These are phyloP conservation scores for Poteriospumella lacustris DNA, from an alignment of 108 stramenopile genomes.

Conservation along the genomic window DNA sequence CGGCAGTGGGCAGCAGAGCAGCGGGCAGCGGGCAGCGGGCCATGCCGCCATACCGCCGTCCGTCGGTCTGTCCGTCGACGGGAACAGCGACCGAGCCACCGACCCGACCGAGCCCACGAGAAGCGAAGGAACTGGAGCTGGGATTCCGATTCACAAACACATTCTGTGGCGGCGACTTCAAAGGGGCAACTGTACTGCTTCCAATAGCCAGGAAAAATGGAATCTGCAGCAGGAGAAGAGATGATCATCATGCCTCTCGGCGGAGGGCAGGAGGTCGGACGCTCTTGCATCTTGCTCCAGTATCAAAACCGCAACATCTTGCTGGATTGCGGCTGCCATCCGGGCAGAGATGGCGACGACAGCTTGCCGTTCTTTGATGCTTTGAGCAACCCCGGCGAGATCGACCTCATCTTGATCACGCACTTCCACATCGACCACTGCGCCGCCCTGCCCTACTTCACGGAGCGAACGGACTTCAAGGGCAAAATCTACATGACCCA, in stretches of 20 bases:
- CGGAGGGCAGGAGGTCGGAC: conserved; percentile 89
- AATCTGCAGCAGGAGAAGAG: background rate
- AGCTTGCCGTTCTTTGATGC: conserved; percentile 57
- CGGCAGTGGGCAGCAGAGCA: no score
- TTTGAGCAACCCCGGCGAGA: conserved; percentile 64
- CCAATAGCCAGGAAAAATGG: no score
- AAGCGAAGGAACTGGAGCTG: no score
- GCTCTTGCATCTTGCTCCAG: conserved; percentile 89
- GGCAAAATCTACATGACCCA: conserved; percentile 93
- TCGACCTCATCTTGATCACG: conserved; percentile 79
- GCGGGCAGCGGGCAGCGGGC: no score
- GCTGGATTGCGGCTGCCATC: conserved; percentile 97
- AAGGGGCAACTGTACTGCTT: no score
- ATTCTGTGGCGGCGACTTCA: no score
- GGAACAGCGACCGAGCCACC: no score
- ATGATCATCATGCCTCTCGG: conserved; percentile 64
- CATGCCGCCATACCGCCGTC: no score
- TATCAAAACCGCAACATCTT: conserved; percentile 35
- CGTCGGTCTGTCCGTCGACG: no score
- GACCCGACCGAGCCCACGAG: no score
- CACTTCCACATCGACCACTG: conserved; percentile 99
- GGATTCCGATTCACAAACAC: no score
- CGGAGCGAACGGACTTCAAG: conserved; percentile 88
- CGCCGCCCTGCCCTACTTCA: conserved; percentile 89
- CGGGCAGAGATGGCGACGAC: conserved; percentile 88